Conservation (phyloP, 2,329 filamentous ascomycete species). For the Ascochyta pisi region DNA sequence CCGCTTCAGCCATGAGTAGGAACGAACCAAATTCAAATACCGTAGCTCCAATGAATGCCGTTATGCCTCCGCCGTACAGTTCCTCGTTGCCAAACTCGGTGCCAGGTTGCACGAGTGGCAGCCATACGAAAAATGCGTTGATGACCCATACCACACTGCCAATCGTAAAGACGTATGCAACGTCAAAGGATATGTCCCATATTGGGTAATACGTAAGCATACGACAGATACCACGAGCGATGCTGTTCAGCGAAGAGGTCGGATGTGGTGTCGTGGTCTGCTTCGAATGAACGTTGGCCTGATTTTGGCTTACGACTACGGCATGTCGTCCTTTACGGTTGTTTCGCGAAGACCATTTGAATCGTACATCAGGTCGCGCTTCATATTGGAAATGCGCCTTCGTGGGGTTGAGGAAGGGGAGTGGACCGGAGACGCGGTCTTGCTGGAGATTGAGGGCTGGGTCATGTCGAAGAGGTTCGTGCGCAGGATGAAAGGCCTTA, state of each 20-base stretch:
- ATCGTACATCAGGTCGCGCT: conserved; percentile 43
- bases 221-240: conserved; percentile 50
- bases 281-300: conserved; percentile 17
- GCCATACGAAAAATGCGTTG: conserved; percentile 70
- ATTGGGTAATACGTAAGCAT: conserved; percentile 61
- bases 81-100: conserved; percentile 63
- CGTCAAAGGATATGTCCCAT: conserved; percentile 65
- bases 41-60: conserved; percentile 71
- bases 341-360: conserved; percentile 53
- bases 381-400: conserved; percentile 22
- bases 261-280: conserved; percentile 38
- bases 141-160: conserved; percentile 55
- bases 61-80: conserved; percentile 64
- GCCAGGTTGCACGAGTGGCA: conserved; percentile 62
- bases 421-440: conserved; percentile 47
- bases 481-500: conserved; percentile 32
- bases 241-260: conserved; percentile 42
- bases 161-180: conserved; percentile 61
- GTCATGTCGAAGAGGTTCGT: conserved; percentile 34
- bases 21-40: conserved; percentile 71
- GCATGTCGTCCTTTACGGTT: conserved; percentile 54
- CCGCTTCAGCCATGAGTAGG: conserved; percentile 69
- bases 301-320: conserved; percentile 36
- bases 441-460: conserved; percentile 30
- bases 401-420: conserved; percentile 60